A percentile compares a stretch with the other conserved stretches of the same genome.
phyloP scores from a whole-genome alignment of 2,329 filamentous ascomycete species.

The Aspergillus flavus region DNA sequence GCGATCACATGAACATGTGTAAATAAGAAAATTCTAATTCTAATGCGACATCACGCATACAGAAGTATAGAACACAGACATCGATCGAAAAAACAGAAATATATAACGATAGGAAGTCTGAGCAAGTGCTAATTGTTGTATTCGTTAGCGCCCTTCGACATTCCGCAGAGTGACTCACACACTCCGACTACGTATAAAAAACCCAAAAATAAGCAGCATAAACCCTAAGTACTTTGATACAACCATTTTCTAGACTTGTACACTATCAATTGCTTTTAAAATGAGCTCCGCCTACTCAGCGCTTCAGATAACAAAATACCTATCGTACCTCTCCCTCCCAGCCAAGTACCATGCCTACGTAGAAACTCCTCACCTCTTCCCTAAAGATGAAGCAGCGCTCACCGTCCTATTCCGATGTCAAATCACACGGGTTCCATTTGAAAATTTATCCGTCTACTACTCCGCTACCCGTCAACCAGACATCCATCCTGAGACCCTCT shows the following conservation, averaged over 20 bases:
- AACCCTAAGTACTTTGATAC: accelerated
- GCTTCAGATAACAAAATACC: slow-evolving; percentile 34
- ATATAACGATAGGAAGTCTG: too few species aligned
- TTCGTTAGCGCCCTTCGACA: too few species aligned
- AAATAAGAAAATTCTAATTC: too few species aligned
- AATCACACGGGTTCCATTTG: slow-evolving; percentile 57
- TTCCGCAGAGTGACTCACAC: neutral
- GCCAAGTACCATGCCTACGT: slow-evolving; percentile 22
- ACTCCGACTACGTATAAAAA: neutral
- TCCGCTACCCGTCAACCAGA: slow-evolving; percentile 39
- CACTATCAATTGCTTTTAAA: neutral
- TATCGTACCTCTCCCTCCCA: slow-evolving; percentile 36
- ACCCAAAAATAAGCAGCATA: neutral
- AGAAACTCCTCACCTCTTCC: slow-evolving; percentile 26
- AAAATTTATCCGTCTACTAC: slow-evolving; percentile 61
- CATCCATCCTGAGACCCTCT: slow-evolving; percentile 53
- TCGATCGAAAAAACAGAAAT: too few species aligned
- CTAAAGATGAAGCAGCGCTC: slow-evolving; percentile 43
- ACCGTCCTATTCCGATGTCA: slow-evolving; percentile 44
- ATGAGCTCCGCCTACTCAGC: slow-evolving; percentile 29
- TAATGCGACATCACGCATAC: neutral
- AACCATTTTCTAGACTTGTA: neutral
- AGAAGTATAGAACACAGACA: neutral
- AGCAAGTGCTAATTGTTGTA: too few species aligned
- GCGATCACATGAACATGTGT: neutral